Evolutionary conservation across 1,139 yeast genomes (phyloP), one percentile per base, ranked within the genome.

Genomic region (Diutina sp.): DNA sequence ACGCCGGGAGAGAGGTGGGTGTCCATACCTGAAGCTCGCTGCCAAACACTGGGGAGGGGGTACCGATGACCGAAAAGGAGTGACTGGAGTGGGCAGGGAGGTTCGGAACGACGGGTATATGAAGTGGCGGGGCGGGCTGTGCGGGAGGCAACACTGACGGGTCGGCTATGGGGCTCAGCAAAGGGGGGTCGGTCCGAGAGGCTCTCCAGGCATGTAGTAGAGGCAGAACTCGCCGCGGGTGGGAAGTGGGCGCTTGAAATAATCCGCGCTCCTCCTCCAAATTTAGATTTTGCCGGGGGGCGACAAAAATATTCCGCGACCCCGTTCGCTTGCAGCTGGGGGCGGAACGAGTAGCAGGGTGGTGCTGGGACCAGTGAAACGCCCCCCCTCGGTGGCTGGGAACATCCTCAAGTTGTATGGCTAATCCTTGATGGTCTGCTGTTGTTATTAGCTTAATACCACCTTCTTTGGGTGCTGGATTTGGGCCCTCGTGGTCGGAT

Each of bases 301-400:
- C 30, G 29, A 14, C 18, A 46, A 47, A 47, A 47, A 47, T 47
- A 47, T 21, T 46, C 41, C 50, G 50, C 50, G 25, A 11, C 30
- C 16, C 28, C n/a, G 51, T 47, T 47, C 51, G 51, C 38, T 47
- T 47, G 51, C 51, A 47, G 51, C 16, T 28, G 51, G 38, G 51
- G 35, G 51, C 30, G 51, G 29, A 18, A 28, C 51, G 32, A 21
- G 29, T 46, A 46, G n/a, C 8, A 46, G 6, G 3, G 12, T 21
- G 4, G 9, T 16, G 47, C 28, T 45, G 4, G 47, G 47, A 28
- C n/a, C 12, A 14, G 12, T 3, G 44, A 38, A 38, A 38, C 44
- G 12, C 3, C 16, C 46, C 46, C 46, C 46, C 16, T 1, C 3
- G 46, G 16, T 14, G 16, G 14, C 16, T 44, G 9, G 8, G 2